These are phyloP conservation scores for Teratosphaeria epicoccoides DNA, from an alignment of 2,329 filamentous ascomycete genomes.

Conservation along the genomic window DNA sequence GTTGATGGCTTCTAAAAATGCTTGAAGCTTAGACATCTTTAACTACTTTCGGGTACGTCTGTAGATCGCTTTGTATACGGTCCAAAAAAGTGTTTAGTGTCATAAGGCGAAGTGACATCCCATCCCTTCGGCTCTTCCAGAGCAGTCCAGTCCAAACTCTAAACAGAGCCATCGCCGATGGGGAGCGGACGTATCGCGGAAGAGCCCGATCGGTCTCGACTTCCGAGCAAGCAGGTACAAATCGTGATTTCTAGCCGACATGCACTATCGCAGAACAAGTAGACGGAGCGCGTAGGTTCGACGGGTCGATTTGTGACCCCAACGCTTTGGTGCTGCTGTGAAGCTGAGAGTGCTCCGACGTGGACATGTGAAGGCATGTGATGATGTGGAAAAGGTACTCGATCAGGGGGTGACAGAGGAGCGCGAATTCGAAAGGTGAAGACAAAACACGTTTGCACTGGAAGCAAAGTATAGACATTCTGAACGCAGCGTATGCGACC, in stretches of 20 bases:
- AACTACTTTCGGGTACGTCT: too few species aligned
- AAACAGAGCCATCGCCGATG: background rate
- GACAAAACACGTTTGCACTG: background rate
- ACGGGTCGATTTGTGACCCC: too few species aligned
- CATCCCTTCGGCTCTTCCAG: background rate
- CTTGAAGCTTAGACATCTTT: too few species aligned
- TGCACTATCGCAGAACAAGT: background rate
- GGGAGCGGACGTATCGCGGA: background rate
- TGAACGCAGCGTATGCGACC: background rate
- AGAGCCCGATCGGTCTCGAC: too few species aligned
- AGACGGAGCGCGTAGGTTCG: background rate
- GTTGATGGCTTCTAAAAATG: too few species aligned
- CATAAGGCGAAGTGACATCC: background rate
- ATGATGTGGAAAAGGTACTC: too few species aligned
- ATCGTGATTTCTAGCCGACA: background rate
- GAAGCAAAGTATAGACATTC: background rate
- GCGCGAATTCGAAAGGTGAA: background rate
- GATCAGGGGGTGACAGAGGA: too few species aligned
- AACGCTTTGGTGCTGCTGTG: too few species aligned
- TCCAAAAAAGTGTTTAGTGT: too few species aligned
- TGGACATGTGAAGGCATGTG: background rate
- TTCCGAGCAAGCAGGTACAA: too few species aligned
- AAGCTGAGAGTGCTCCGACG: background rate
- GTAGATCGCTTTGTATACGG: too few species aligned
- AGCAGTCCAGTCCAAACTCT: background rate